Evolutionary conservation across 495 filamentous ascomycete species (phyloP), one percentile per base, ranked within the genome.

Genomic region (Bacidia rubella): DNA sequence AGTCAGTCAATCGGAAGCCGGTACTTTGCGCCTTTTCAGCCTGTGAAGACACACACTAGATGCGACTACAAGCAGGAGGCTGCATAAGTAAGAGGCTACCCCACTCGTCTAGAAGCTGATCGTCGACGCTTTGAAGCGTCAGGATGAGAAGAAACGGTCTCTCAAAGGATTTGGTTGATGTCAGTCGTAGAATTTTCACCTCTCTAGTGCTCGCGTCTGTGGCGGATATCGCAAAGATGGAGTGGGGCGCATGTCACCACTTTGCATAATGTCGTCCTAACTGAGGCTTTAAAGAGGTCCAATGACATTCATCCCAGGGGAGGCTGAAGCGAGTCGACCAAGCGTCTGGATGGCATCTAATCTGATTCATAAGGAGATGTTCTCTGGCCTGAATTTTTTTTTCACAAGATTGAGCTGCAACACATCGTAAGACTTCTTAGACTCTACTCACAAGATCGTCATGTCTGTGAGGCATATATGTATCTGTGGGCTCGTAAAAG

Each of bases 141-240:
- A 15, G 15, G 29, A 5, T 5, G 15, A 15, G 29, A 7, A 15
- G 29, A 35, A 35, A 7, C 29, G n/a, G n/a, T 35, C 29, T 35
- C 7, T 5, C 29, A 35, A 35, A 15, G 29, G 29, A 35, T 35
- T 35, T 35, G 15, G 29, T 35, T 15, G 29, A n/a, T 15, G 29
- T 35, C 29, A 5, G 21, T 43, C 44, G 55, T 27, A 47, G 38
- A 48, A n/a, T 55, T 49, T 54, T 10, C 27, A 27, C 58, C 58
- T 55, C 32, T 60, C 15, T 55, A 48, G 21, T 57, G n/a, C 23
- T 44, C 41, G 58, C 58, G 58, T 60, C 52, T 60, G 49, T 57
- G 58, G 58, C 58, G 58, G 58, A 52, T 60, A 40, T 55, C 53
- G 52, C 49, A 54, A 44, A 44, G 19, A 22, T 7, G 19, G n/a